Conservation (phyloP, 495 filamentous ascomycete genomes). For the Lasiosphaeriaceae sp. region DNA sequence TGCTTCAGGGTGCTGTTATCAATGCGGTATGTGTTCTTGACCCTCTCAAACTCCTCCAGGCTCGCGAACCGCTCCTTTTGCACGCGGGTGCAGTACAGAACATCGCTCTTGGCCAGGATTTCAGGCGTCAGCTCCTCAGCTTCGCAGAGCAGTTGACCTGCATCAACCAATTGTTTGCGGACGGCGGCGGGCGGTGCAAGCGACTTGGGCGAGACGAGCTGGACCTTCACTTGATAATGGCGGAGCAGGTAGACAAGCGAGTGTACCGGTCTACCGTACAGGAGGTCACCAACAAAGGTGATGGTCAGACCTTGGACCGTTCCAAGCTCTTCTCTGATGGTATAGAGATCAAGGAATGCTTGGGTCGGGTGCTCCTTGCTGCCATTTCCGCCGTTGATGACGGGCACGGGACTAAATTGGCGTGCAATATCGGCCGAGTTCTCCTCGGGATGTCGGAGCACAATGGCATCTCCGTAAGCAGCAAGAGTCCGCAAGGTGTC, state of each 20-base stretch:
- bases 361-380: constrained; percentile 94
- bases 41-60: constrained; percentile 70
- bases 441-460: constrained; percentile 86
- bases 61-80: constrained; percentile 92
- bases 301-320: constrained; percentile 91
- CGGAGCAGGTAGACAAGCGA: constrained; percentile 87
- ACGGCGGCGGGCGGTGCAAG: constrained; percentile 75
- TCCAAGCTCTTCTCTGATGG: constrained; percentile 93
- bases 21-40: constrained; percentile 83
- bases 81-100: constrained; percentile 93
- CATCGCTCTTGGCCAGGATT: constrained; percentile 76
- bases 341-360: constrained; percentile 97
- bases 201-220: constrained; percentile 78
- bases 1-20: constrained; percentile 87
- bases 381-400: constrained; percentile 97
- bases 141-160: constrained; percentile 71
- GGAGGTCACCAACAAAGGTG: constrained; percentile 90
- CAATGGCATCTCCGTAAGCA: constrained; percentile 90
- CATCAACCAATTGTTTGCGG: constrained; percentile 61
- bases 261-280: constrained; percentile 91
- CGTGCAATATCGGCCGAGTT: constrained; percentile 72
- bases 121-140: constrained; percentile 76
- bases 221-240: constrained; percentile 90
- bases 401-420: constrained; percentile 80
- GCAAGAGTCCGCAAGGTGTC: constrained; percentile 91